phyloP scores from a whole-genome alignment of 1,284 basidiomycete genomes.

The Irpex sp. region DNA sequence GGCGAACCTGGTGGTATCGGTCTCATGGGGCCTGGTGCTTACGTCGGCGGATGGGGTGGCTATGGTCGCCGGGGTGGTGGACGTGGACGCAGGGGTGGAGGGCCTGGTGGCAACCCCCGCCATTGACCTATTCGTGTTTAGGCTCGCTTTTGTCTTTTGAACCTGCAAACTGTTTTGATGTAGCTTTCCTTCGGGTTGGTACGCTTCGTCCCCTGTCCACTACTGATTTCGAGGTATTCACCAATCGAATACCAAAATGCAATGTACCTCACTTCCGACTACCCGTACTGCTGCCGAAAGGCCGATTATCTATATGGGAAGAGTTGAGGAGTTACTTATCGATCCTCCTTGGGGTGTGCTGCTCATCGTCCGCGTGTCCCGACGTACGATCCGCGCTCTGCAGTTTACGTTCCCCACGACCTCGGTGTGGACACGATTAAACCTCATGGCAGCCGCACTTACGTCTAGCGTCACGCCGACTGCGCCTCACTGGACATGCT shows the following conservation, averaged over 20 bases:
- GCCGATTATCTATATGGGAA: too few relatives aligned
- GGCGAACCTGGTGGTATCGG: slow-evolving; percentile 77
- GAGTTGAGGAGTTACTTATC: background rate
- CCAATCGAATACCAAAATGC: background rate
- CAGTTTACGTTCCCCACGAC: background rate
- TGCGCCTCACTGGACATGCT: background rate
- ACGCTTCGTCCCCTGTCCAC: background rate
- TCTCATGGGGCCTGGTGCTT: slow-evolving; percentile 61
- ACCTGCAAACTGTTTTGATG: background rate
- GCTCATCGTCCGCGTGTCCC: background rate
- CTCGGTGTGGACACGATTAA: background rate
- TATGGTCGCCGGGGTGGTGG: slow-evolving; percentile 44
- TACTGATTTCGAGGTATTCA: background rate
- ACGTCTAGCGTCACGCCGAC: background rate
- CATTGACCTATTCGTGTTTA: slow-evolving; percentile 16
- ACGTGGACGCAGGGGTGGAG: slow-evolving; percentile 32
- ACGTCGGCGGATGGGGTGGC: slow-evolving; percentile 52
- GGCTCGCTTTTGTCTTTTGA: background rate
- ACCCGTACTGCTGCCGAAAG: background rate
- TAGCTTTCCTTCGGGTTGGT: background rate
- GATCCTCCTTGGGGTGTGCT: background rate
- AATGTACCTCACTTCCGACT: background rate
- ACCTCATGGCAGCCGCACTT: background rate
- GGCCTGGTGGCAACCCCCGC: slow-evolving; percentile 16
- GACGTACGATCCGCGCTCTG: background rate